Evolutionary conservation across 2,329 filamentous ascomycete species (phyloP), one percentile per base, ranked within the genome.

Genomic region (Diaporthe velutina): DNA sequence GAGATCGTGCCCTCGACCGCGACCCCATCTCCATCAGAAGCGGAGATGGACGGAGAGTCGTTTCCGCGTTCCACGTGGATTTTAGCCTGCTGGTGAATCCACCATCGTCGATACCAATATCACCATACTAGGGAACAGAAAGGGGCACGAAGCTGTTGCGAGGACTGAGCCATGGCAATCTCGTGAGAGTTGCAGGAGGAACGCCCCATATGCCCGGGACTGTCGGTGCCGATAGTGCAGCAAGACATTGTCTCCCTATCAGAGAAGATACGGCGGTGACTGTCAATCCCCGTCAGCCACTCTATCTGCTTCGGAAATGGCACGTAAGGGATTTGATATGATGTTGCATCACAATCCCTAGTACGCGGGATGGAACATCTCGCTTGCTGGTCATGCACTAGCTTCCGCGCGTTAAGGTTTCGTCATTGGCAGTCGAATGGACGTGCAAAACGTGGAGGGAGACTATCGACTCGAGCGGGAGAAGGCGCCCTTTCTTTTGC

Each of bases 271-370:
- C 54, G 68, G 28, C 64, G 22, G 33, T 33, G 33, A 17, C 30
- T 19, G 25, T 35, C 40, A 33, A 58, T 50, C 38, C 28, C 45
- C 42, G 55, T 30, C 55, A 61, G 45, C 30, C 30, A 48, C 55
- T 60, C 33, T 61, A 60, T 60, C 28, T 71, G 68, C 68, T 71
- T 71, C 42, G 40, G 55, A 25, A 42, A 48, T n/a, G 55, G 54
- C 40, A 45, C 40, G 68, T 35, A 35, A 45, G 68, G 68, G 38
- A 71, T 60, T 58, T 50, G 40, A 28, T 50, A 71, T 50, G 64
- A 67, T 67, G 64, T 67, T 67, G 64, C 64, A 67, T 67, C 64
- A 67, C 64, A 67, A 40, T 52, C 64, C 45, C 64, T 67, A 67
- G 64, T n/a, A 40, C 33, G 64, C 30, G 64, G 45, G 64, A 67